A percentile compares a stretch with the other conserved stretches of the same genome.
These are phyloP conservation scores for Solanum arcanum DNA, from an alignment of 257 asterid genomes.

Conservation along the genomic window DNA sequence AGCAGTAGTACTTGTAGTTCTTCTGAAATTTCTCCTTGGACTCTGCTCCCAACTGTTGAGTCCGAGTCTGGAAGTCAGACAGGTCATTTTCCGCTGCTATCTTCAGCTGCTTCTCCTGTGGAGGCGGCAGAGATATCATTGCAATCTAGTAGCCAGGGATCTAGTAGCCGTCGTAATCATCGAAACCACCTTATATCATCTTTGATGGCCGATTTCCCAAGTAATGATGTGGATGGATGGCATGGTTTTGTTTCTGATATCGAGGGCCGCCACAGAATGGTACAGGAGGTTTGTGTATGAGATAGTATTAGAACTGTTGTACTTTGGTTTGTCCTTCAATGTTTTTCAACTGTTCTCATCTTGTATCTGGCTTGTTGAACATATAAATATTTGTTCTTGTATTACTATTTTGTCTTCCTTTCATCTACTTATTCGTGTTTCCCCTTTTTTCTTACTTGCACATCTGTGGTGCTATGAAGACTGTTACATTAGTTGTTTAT, in stretches of 20 bases:
- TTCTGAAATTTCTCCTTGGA: constrained; percentile 41
- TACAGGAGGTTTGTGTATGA: constrained; percentile 14
- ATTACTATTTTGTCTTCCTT: not conserved
- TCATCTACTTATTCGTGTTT: not conserved
- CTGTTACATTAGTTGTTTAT: not conserved
- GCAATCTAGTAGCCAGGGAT: not conserved
- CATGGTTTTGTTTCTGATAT: constrained; percentile 48
- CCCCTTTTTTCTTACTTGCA: not conserved
- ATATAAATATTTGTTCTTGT: not conserved
- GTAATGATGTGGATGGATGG: constrained; percentile 40
- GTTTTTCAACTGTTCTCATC: not conserved
- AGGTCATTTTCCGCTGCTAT: constrained; percentile 31
- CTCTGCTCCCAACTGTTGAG: constrained; percentile 31
- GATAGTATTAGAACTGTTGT: not conserved
- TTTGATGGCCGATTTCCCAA: constrained; percentile 27
- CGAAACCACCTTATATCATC: constrained; percentile 33
- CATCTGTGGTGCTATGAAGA: not conserved
- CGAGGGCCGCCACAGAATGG: constrained; percentile 72
- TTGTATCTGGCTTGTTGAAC: not conserved
- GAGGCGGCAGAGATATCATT: constrained; percentile 5
- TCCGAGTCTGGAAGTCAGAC: constrained; percentile 44
- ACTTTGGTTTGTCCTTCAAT: not conserved
- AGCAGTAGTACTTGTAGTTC: constrained; percentile 31
- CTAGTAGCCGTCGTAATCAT: constrained; percentile 26
- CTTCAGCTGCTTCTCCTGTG: constrained; percentile 37